phyloP scores from a whole-genome alignment of 2,329 filamentous ascomycete species.

The Calycina herbarum region DNA sequence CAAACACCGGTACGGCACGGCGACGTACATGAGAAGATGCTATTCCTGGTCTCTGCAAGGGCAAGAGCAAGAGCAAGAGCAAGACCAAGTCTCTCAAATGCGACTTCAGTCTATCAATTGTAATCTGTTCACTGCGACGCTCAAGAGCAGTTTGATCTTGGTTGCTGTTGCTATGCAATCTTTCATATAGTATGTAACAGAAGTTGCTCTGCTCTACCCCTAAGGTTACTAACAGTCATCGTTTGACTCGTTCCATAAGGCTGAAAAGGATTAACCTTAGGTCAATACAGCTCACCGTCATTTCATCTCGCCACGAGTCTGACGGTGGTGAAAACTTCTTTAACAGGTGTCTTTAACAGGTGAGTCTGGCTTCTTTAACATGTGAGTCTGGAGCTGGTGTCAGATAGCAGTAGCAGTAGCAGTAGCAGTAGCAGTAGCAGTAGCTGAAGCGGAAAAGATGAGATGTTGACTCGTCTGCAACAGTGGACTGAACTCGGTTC shows the following conservation, averaged over 20 bases:
- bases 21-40: not conserved
- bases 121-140: not conserved
- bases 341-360: not conserved
- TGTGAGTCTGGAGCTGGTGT: not conserved
- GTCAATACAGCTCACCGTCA: not conserved
- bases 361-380: not conserved
- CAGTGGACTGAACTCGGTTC: not conserved
- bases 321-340: not conserved
- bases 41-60: not conserved
- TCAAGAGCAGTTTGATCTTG: not conserved
- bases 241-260: not conserved
- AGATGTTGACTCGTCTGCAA: not conserved
- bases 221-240: too few relatives aligned
- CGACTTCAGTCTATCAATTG: not conserved
- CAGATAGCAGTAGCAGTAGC: not conserved
- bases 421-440: too few relatives aligned
- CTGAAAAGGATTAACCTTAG: not conserved
- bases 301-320: not conserved
- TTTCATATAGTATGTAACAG: too few relatives aligned
- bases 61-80: not conserved
- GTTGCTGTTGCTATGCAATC: too few relatives aligned
- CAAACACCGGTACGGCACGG: not conserved
- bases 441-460: not conserved
- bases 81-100: too few relatives aligned
- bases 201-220: too few relatives aligned